Percentiles rank a stretch among this genome's conserved stretches.
Evolutionary conservation across 1,284 basidiomycete genomes (phyloP).

Genomic region (Phellinidium pouzarii): DNA sequence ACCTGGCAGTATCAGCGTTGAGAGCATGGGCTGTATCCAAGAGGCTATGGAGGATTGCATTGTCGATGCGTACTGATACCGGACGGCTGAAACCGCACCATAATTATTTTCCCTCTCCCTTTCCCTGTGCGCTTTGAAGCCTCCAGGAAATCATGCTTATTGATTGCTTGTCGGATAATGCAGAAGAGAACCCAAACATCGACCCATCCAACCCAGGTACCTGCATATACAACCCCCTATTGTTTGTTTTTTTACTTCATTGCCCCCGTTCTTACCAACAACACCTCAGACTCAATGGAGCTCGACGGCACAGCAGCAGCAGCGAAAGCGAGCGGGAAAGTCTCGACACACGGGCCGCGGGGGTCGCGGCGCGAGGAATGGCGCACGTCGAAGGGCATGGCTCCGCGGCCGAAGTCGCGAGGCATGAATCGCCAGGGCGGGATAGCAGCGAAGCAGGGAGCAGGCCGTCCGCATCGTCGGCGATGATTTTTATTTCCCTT

Average conservation of each 20-base stretch:
- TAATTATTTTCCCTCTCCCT: neutral
- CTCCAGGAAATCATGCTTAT: neutral
- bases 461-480: conserved; percentile 64
- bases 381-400: conserved; percentile 66
- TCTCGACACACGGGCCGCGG: conserved; percentile 72
- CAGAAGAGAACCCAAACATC: neutral
- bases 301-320: conserved; percentile 33
- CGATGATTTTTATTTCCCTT: too few species aligned
- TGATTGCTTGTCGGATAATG: conserved; percentile 1
- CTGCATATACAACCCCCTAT: neutral
- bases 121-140: neutral
- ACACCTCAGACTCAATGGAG: conserved; percentile 46
- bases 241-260: too few species aligned
- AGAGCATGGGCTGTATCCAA: conserved; percentile 14
- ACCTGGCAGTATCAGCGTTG: conserved; percentile 12
- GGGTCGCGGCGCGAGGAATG: conserved; percentile 66
- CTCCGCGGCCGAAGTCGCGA: conserved; percentile 39
- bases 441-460: conserved; percentile 49
- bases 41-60: neutral
- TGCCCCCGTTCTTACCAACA: neutral
- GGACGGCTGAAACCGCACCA: neutral
- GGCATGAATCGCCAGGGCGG: conserved; percentile 64
- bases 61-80: conserved; percentile 17
- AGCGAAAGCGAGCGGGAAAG: conserved; percentile 30
- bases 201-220: conserved; percentile 4